Evolutionary conservation across 2,329 filamentous ascomycete genomes (phyloP).

Genomic region (Leptosphaerulina australis): DNA sequence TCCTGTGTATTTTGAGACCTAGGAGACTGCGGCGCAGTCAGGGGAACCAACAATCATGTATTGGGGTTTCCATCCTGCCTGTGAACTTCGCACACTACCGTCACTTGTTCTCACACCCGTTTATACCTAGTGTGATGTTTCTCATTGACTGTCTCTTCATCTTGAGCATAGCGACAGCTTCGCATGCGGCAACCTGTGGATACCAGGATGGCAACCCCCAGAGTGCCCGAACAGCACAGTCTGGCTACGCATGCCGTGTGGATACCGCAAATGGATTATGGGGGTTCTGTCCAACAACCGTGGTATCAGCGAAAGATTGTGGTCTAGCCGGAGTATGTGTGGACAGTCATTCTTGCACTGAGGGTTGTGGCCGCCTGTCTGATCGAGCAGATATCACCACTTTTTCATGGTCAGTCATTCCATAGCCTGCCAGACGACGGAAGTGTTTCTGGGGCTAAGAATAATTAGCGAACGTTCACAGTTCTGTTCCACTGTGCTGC

Average conservation of each 20-base stretch:
- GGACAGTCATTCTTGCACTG: slow-evolving; percentile 21
- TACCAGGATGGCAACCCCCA: slow-evolving; percentile 19
- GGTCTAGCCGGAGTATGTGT: slow-evolving; percentile 22
- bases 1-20: neutral
- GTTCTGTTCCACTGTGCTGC: slow-evolving; percentile 21
- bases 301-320: slow-evolving; percentile 19
- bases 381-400: slow-evolving; percentile 17
- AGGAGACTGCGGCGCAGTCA: slow-evolving; percentile 9
- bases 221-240: slow-evolving; percentile 6
- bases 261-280: slow-evolving; percentile 25
- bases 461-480: slow-evolving; percentile 5
- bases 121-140: slow-evolving; percentile 1
- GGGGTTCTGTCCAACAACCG: slow-evolving; percentile 25
- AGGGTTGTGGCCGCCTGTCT: slow-evolving; percentile 23
- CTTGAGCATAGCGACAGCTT: slow-evolving; percentile 12
- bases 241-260: slow-evolving; percentile 20
- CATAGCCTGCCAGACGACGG: neutral
- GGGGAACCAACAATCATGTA: slow-evolving; percentile 4
- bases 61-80: neutral
- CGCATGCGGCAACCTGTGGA: slow-evolving; percentile 19
- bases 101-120: slow-evolving; percentile 3
- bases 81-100: slow-evolving; percentile 1
- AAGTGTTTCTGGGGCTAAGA: neutral
- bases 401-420: slow-evolving; percentile 19
- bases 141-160: neutral